Evolutionary conservation across 257 asterid genomes (phyloP), one percentile per base, ranked within the genome.

Genomic region (Asclepias syriaca): DNA sequence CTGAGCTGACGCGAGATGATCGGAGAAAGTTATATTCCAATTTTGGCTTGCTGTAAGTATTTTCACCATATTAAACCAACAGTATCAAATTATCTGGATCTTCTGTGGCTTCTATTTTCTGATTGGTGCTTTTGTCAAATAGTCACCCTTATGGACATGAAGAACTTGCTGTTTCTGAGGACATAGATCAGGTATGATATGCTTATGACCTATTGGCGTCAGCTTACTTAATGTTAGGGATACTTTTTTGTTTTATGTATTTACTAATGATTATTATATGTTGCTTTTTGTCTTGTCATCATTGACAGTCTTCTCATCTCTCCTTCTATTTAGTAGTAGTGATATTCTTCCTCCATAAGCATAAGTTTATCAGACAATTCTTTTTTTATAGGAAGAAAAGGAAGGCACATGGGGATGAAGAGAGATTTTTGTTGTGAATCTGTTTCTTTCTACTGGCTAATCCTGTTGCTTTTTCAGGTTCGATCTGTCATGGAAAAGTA

Each of bases 121-220:
- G 77, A 84, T 74, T 63, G 59, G 16, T 78, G 74, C 68, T 9
- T 57, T 68, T 74, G 22, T 68, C 77, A 56, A 65, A 75, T 77
- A 92, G 97, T 68, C 88, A 90, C 76, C 98, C 98, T 9, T 90
- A 92, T 77, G 98, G 98, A 46, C 98, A 90, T 8, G 96, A 90
- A 85, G 98, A 92, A 80, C 98, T 92, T 77, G 91, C 98, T 72
- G 69, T 85, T 21, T 90, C 93, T 73, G 98, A 92, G 82, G 97
- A 92, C 74, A 83, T 88, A 46, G 98, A 92, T 81, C 97, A 90
- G 97, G 98, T 92, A 78, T 64, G 60, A 43, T 16, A 16, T 32
- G 4, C 24, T 46, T 24, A 64, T 64, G 49, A 37, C 15, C 68
- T 32, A 37, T 64, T 37, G 16, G 8, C 0, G 27, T 63, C 8